Conservation (phyloP, 768 basidiomycete species). For the Suillus occidentalis region DNA sequence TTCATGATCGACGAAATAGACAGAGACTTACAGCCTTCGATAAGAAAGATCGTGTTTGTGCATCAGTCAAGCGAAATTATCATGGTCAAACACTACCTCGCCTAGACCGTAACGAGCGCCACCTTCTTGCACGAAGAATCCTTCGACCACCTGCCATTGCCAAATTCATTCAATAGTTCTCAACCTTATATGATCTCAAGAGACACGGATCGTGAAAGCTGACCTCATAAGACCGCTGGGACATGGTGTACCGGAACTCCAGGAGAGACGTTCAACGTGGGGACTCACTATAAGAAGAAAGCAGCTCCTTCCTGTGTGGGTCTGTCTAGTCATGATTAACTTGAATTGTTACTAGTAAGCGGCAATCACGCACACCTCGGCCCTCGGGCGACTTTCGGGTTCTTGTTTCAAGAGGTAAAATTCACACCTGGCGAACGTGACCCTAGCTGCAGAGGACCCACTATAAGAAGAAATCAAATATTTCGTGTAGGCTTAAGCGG, state of each 20-base stretch:
- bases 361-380: no score
- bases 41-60: neutral
- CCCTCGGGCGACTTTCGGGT: no score
- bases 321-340: neutral
- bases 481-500: no score
- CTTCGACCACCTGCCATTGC: conserved; percentile 2
- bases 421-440: no score
- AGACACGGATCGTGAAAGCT: neutral
- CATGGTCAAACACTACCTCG: neutral
- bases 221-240: conserved; percentile 5
- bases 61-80: neutral
- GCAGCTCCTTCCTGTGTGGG: neutral
- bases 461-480: neutral
- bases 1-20: neutral
- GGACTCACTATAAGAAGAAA: neutral
- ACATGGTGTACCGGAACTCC: neutral
- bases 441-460: no score
- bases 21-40: neutral
- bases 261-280: neutral
- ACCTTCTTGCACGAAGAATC: conserved; percentile 1
- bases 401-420: no score
- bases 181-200: neutral
- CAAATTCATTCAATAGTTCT: neutral
- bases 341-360: no score
- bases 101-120: neutral